Conservation (phyloP, 306 rosid species). For the Vicia faba region DNA sequence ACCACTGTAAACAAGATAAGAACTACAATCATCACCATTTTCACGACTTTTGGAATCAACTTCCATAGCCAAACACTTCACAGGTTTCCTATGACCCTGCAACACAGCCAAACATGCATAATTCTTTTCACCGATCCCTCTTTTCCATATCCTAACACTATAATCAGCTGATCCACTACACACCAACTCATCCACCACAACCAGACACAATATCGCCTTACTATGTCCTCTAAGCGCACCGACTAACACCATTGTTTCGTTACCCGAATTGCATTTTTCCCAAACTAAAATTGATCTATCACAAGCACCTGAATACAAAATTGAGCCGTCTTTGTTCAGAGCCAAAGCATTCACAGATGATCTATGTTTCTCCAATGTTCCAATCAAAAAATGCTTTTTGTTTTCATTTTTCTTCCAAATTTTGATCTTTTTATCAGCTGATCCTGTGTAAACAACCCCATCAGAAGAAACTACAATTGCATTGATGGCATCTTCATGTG, state of each 20-base stretch:
- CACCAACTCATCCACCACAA: constrained; percentile 57
- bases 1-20: constrained; percentile 63
- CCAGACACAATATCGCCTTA: constrained; percentile 66
- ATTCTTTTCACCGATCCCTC: constrained; percentile 37
- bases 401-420: constrained; percentile 45
- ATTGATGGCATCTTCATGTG: constrained; percentile 79
- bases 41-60: constrained; percentile 18
- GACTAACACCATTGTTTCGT: constrained; percentile 45
- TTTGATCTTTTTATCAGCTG: constrained; percentile 72
- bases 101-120: constrained; percentile 65
- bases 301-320: constrained; percentile 77
- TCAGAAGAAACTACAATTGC: constrained; percentile 50
- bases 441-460: constrained; percentile 61
- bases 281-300: constrained; percentile 72
- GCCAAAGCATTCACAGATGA: constrained; percentile 74
- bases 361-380: constrained; percentile 64
- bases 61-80: constrained; percentile 58
- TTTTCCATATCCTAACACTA: constrained; percentile 68
- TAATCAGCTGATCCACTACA: constrained; percentile 79
- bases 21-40: constrained; percentile 1
- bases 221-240: constrained; percentile 76
- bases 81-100: constrained; percentile 60
- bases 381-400: constrained; percentile 38
- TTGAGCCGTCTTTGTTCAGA: constrained; percentile 47
- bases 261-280: constrained; percentile 38